Percentiles rank a stretch among this genome's conserved stretches.
Evolutionary conservation across 257 asterid species (phyloP).

Genomic region (Solanum pennellii): DNA sequence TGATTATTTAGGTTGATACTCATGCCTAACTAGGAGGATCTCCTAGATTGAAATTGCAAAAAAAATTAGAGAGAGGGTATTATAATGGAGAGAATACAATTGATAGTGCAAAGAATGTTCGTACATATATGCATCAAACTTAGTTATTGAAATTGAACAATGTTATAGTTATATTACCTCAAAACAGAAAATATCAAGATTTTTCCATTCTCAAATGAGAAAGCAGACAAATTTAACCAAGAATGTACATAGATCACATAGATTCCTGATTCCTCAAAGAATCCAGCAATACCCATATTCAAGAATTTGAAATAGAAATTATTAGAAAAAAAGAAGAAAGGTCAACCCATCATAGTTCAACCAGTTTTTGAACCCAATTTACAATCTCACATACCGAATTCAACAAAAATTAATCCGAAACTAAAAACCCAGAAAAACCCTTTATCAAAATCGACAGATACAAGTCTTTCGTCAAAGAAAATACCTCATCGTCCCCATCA

Average conservation of each 20-base stretch:
- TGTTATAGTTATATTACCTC: background rate
- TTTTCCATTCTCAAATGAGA: background rate
- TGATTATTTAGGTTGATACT: background rate
- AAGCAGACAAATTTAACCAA: background rate
- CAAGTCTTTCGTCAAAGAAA: background rate
- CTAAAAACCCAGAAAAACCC: background rate
- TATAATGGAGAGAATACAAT: background rate
- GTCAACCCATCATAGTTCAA: background rate
- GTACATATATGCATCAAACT: background rate
- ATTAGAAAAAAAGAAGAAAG: background rate
- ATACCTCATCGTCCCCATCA: constrained; percentile 76
- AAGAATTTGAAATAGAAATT: background rate
- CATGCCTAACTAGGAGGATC: background rate
- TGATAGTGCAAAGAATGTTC: background rate
- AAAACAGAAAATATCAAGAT: background rate
- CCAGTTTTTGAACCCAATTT: background rate
- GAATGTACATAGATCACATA: background rate
- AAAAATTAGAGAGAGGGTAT: background rate
- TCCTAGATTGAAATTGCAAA: background rate
- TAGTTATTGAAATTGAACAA: background rate
- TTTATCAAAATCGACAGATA: background rate
- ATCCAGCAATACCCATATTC: background rate
- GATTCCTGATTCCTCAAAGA: background rate
- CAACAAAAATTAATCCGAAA: background rate
- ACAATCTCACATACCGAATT: background rate